Evolutionary conservation across 2,329 filamentous ascomycete species (phyloP).

Genomic region (Talaromyces sp.): DNA sequence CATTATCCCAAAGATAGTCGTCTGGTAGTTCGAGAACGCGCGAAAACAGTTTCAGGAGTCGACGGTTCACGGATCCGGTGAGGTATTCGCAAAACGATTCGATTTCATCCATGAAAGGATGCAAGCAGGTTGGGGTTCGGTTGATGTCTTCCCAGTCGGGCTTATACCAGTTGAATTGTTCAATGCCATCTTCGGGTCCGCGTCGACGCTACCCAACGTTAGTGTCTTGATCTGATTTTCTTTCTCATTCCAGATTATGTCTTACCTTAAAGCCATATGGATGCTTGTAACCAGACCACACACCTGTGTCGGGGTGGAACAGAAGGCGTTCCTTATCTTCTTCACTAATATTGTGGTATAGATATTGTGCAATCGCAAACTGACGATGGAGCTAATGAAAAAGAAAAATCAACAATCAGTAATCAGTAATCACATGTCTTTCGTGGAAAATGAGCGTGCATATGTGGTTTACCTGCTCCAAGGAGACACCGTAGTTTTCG

Average conservation of each 20-base stretch:
- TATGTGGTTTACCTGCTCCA: conserved; percentile 47
- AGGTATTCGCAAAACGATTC: conserved; percentile 51
- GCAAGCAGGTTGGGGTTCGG: conserved; percentile 49
- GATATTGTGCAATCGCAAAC: conserved; percentile 54
- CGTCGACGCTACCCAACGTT: conserved; percentile 40
- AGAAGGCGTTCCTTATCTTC: conserved; percentile 54
- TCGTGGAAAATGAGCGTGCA: no score
- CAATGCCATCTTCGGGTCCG: conserved; percentile 53
- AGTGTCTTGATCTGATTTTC: neutral
- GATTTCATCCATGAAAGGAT: conserved; percentile 56
- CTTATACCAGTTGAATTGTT: conserved; percentile 59
- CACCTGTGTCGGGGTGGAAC: conserved; percentile 52
- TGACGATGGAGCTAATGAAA: conserved; percentile 50
- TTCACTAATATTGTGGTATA: conserved; percentile 54
- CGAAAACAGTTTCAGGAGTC: conserved; percentile 46
- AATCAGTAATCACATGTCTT: no score
- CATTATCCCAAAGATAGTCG: conserved; percentile 49
- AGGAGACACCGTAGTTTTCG: conserved; percentile 54
- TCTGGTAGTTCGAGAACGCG: conserved; percentile 50
- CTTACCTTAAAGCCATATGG: conserved; percentile 49
- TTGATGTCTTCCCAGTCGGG: conserved; percentile 47
- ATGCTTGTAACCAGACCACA: conserved; percentile 56
- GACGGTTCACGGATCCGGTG: conserved; percentile 52
- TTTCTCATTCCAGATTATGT: neutral
- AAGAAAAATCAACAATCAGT: neutral